Evolutionary conservation across 805 yeast species (phyloP).

Genomic region (Saturnispora silvae): DNA sequence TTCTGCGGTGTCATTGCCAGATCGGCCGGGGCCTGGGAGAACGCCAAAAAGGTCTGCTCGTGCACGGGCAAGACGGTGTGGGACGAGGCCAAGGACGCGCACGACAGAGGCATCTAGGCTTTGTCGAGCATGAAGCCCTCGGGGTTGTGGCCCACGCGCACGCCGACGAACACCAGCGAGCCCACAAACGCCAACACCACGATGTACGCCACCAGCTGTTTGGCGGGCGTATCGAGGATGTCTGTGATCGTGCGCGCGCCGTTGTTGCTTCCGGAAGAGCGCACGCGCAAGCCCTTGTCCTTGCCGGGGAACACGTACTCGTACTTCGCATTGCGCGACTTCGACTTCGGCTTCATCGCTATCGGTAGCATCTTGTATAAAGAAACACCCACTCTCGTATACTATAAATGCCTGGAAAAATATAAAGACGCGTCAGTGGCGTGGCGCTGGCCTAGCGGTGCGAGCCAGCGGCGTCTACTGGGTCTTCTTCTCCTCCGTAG

Average conservation of each 20-base stretch:
- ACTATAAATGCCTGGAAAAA: neutral
- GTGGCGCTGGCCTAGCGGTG: neutral
- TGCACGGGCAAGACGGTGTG: slow-evolving; percentile 94
- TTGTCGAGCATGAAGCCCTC: neutral
- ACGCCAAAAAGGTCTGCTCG: slow-evolving; percentile 83
- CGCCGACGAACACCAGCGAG: slow-evolving; percentile 7
- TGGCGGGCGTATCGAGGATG: slow-evolving; percentile 7
- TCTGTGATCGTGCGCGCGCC: neutral
- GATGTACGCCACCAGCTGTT: slow-evolving; percentile 10
- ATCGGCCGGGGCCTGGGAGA: slow-evolving; percentile 96
- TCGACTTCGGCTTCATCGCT: slow-evolving; percentile 3
- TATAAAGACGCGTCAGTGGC: too few relatives aligned
- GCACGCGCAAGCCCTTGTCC: too few relatives aligned
- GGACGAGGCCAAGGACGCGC: slow-evolving; percentile 84
- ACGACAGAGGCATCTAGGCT: slow-evolving; percentile 38
- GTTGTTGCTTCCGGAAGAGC: too few relatives aligned
- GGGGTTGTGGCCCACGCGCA: too few relatives aligned
- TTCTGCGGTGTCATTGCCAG: slow-evolving; percentile 82
- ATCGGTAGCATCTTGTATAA: slow-evolving; percentile 1
- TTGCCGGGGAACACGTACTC: neutral
- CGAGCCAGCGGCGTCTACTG: neutral
- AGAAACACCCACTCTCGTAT: neutral
- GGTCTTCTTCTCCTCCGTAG: neutral
- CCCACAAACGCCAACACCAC: slow-evolving; percentile 10
- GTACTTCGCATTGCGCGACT: slow-evolving; percentile 4